Evolutionary conservation across 768 basidiomycete genomes (phyloP), one percentile per base, ranked within the genome.

Genomic region (Serendipita vermifera): DNA sequence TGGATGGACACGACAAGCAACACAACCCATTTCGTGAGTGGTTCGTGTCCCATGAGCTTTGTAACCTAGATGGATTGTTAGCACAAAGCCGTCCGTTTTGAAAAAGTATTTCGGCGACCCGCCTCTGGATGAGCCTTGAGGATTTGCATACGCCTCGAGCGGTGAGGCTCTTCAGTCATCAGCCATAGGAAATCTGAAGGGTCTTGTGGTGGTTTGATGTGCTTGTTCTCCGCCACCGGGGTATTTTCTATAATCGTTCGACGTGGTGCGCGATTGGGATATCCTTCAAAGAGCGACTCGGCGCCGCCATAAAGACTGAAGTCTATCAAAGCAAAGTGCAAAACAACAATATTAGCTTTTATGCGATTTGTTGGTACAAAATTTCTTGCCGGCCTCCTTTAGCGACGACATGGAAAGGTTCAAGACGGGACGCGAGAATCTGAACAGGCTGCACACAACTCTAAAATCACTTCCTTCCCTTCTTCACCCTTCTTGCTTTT

Each of bases 111-210:
- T 2, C 15, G 4, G 13, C 11, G 14, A 68, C 75, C 55, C 59
- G 87, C 88, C 75, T 96, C 83, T 0, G 96, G 96, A 65, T 98
- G 92, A 0, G 87, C 85, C 64, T 93, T 93, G 74, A 98, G 77
- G 59, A 99, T 97, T 5, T 79, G 85, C 72, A 80, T 82, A 57
- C 96, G 73, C 55, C 96, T 73, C 14, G 82, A 81, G 51, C 94
- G 79, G 69, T 99, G 96, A 2, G 96, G 96, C 65, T 99, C 96
- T 70, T 99, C 96, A 0, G 90, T 96, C 83, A 97, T 87, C 40
- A 93, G 65, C 96, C 96, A 99, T 29, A 97, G 74, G 64, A 96
- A 98, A 62, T 98, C 94, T 0, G 74, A 68, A 1, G 87, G 85
- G 63, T 91, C 82, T 65, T 82, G 81, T 0, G 84, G 83, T 2